These are phyloP conservation scores for Gymnopus androsaceus DNA, from an alignment of 1,284 basidiomycete species.

Conservation along the genomic window DNA sequence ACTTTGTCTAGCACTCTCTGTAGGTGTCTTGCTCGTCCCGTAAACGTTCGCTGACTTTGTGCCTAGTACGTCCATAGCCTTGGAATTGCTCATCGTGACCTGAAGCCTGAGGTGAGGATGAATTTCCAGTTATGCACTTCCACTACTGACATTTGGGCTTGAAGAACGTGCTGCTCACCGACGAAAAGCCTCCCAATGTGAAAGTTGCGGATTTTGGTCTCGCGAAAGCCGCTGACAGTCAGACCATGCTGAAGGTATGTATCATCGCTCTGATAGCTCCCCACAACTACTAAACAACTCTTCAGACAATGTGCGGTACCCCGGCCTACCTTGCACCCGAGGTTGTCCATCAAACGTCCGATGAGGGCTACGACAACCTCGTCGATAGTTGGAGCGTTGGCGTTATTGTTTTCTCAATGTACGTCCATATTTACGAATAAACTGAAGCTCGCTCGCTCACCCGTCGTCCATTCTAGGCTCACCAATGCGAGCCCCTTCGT, in stretches of 20 bases:
- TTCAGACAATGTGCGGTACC: conserved; percentile 85
- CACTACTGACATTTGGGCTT: not conserved
- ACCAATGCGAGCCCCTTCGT: conserved; percentile 72
- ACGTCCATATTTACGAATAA: conserved; percentile 26
- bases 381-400: conserved; percentile 95
- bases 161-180: conserved; percentile 75
- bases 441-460: not conserved
- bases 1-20: conserved; percentile 71
- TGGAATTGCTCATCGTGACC: conserved; percentile 85
- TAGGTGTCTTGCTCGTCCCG: conserved; percentile 34
- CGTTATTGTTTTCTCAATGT: conserved; percentile 89
- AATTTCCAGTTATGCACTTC: not conserved
- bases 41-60: conserved; percentile 10
- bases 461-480: conserved; percentile 50
- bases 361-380: conserved; percentile 77
- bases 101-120: conserved; percentile 79
- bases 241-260: conserved; percentile 69
- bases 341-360: conserved; percentile 72
- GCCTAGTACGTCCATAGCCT: conserved; percentile 71
- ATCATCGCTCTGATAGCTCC: not conserved
- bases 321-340: conserved; percentile 86
- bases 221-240: conserved; percentile 81
- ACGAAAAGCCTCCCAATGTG: conserved; percentile 60
- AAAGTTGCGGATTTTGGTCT: conserved; percentile 94
- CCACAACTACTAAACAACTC: conserved; percentile 15